A percentile compares a stretch with the other conserved stretches of the same genome.
Evolutionary conservation across 495 filamentous ascomycete genomes (phyloP).

Genomic region (Aspergillus sclerotiicarbonarius): DNA sequence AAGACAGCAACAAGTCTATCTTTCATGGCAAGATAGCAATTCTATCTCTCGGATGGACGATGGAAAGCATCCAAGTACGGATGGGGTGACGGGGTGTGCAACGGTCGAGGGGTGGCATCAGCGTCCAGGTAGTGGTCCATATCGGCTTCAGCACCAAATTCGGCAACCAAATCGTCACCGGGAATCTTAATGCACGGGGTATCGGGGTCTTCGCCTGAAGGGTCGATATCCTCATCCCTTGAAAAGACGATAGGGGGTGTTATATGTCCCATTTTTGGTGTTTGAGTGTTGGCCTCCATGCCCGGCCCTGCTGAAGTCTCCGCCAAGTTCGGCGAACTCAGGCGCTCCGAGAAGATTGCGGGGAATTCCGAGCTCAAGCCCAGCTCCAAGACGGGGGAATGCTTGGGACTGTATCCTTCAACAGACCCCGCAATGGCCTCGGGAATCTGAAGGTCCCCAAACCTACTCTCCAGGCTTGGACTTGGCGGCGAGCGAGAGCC

Average conservation of each 20-base stretch:
- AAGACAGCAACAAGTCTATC: conserved; percentile 15
- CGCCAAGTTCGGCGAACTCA: conserved; percentile 21
- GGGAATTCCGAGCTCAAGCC: conserved; percentile 7
- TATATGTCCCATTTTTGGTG: conserved; percentile 28
- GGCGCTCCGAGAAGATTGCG: conserved; percentile 6
- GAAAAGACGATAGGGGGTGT: conserved; percentile 34
- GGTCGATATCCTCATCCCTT: not conserved
- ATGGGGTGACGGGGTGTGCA: conserved; percentile 31
- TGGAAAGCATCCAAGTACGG: conserved; percentile 63
- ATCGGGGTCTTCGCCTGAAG: conserved; percentile 18
- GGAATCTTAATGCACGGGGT: conserved; percentile 31
- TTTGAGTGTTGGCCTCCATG: conserved; percentile 6
- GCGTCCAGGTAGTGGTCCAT: conserved; percentile 30
- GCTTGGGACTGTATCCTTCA: conserved; percentile 27
- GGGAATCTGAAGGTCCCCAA: conserved; percentile 40
- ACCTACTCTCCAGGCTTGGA: conserved; percentile 32
- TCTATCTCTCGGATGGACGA: conserved; percentile 29
- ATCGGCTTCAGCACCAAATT: conserved; percentile 23
- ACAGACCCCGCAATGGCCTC: conserved; percentile 29
- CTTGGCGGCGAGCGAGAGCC: conserved; percentile 21
- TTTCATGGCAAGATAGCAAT: conserved; percentile 3
- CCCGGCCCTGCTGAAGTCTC: conserved; percentile 25
- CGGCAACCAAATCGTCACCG: conserved; percentile 9
- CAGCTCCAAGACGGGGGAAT: conserved; percentile 20
- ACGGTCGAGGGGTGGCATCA: conserved; percentile 40